A percentile compares a stretch with the other conserved stretches of the same genome.
Evolutionary conservation across 2,329 filamentous ascomycete species (phyloP).

Genomic region (Helminthosporium solani): DNA sequence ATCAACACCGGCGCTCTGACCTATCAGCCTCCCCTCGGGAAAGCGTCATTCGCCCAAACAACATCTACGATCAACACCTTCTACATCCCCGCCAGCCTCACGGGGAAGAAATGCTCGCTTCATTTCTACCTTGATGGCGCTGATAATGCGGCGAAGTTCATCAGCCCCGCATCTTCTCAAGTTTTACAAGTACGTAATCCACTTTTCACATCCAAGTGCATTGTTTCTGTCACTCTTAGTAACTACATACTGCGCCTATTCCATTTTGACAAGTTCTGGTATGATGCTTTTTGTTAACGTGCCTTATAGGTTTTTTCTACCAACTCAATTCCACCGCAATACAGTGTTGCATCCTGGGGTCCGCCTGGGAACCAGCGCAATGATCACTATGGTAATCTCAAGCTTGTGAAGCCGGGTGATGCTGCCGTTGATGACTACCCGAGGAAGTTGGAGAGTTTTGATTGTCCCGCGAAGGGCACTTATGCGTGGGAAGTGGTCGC

Average conservation of each 20-base stretch:
- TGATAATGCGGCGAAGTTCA: not conserved
- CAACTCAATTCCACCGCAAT: not conserved
- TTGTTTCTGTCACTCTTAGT: too few species aligned
- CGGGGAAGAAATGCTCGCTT: conserved; percentile 1
- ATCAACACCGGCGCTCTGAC: conserved; percentile 1
- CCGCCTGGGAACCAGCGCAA: not conserved
- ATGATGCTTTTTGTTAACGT: too few species aligned
- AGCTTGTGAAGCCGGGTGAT: not conserved
- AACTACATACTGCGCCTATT: too few species aligned
- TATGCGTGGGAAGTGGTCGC: conserved; percentile 1
- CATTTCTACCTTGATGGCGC: conserved; percentile 1
- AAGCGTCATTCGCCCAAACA: not conserved
- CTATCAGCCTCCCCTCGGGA: not conserved
- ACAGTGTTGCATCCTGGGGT: not conserved
- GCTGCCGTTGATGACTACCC: conserved; percentile 1
- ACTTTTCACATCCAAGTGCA: too few species aligned
- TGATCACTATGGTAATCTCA: conserved; percentile 3
- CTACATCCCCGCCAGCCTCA: not conserved
- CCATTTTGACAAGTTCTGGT: too few species aligned
- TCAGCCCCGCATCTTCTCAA: not conserved
- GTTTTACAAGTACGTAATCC: not conserved
- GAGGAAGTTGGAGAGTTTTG: not conserved
- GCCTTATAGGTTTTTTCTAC: not conserved
- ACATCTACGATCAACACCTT: conserved; percentile 6
- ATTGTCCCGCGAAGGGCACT: not conserved